Percentiles rank a stretch among this genome's conserved stretches.
phyloP scores from a whole-genome alignment of 1,139 yeast genomes.

The Pichiaceae sp. region DNA sequence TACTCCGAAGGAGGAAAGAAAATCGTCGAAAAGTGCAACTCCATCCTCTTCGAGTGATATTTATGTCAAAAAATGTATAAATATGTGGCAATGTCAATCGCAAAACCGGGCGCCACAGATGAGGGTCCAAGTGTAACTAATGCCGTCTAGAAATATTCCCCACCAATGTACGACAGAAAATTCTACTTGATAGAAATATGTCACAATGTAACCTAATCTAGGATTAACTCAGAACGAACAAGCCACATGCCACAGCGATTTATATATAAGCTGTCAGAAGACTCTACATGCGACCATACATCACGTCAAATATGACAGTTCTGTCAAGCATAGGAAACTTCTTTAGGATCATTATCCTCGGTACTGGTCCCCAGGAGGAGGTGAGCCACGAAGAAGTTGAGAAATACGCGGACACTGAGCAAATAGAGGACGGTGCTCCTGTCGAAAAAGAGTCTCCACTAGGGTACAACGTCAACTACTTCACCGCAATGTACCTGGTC shows the following conservation, averaged over 20 bases:
- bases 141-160: no score
- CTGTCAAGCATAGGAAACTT: background rate
- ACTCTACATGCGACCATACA: no score
- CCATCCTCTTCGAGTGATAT: background rate
- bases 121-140: no score
- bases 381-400: background rate
- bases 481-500: conserved; percentile 27
- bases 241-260: no score
- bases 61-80: background rate
- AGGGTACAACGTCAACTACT: conserved; percentile 28
- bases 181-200: no score
- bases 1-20: background rate
- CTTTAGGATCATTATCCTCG: background rate
- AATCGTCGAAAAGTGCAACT: background rate
- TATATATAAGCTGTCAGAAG: no score
- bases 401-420: background rate
- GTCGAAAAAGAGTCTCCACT: conserved; percentile 31
- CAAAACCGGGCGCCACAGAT: no score
- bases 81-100: no score
- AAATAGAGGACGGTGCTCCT: conserved; percentile 27
- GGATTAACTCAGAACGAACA: no score
- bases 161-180: no score
- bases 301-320: background rate
- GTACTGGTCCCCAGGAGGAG: background rate
- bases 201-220: no score